These are phyloP conservation scores for Podosphaera aphanis DNA, from an alignment of 2,329 filamentous ascomycete species.

Conservation along the genomic window DNA sequence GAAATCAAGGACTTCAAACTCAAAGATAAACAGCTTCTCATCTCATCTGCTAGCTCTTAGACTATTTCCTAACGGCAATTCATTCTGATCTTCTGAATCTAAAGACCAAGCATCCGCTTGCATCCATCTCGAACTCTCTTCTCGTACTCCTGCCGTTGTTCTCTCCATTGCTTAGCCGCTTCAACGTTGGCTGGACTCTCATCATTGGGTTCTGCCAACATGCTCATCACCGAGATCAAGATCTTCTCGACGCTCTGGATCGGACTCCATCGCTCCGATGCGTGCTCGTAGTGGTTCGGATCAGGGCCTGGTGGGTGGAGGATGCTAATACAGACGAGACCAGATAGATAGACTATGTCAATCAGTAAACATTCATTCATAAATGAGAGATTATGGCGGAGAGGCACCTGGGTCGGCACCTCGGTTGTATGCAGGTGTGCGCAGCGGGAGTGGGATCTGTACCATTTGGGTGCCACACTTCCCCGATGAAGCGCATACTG, in stretches of 20 bases:
- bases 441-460: conserved; percentile 10
- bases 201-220: conserved; percentile 92
- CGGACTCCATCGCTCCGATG: conserved; percentile 84
- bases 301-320: conserved; percentile 90
- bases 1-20: too few relatives aligned
- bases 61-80: too few relatives aligned
- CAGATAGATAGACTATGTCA: conserved; percentile 58
- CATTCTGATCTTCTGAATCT: not conserved
- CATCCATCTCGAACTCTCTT: conserved; percentile 65
- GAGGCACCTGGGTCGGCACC: too few relatives aligned
- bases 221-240: conserved; percentile 88
- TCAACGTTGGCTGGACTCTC: conserved; percentile 91
- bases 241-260: conserved; percentile 98
- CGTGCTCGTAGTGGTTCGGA: conserved; percentile 94
- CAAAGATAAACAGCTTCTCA: too few relatives aligned
- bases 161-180: conserved; percentile 89
- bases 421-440: not conserved
- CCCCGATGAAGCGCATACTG: conserved; percentile 83
- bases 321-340: conserved; percentile 94
- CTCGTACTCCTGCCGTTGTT: conserved; percentile 65
- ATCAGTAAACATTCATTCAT: not conserved
- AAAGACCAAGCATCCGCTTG: conserved; percentile 53
- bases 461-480: conserved; percentile 96
- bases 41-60: too few relatives aligned
- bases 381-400: not conserved